Base-by-base conservation (phyloP, 768 basidiomycete genomes). In the Austroboletus eburneus region DNA sequence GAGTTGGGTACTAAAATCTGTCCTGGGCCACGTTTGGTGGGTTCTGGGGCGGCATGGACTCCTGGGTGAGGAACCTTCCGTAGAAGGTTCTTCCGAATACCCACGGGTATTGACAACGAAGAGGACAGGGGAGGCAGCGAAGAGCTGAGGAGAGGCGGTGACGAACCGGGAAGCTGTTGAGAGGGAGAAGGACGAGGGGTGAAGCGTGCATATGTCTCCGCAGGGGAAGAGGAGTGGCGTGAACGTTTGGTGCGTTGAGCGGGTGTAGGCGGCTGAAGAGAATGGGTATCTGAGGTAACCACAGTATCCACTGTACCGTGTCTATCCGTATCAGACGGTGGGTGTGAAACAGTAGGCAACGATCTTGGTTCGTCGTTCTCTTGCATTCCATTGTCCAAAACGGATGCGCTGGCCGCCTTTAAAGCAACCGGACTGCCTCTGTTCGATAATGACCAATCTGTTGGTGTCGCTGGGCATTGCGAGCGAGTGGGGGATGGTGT, bases 1-100 rank as follows among this genome's bases (percentile, higher is more conserved):
- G 80, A 79, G 55, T 80, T 76, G 4, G 79, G 78, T 8, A 71
- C 80, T 20, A 81, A 59, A n/a, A 81, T 68, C 16, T 66, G 69
- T 24, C 59, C 68, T 5, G 72, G 65, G 20, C 69, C 73, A 43
- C 62, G 52, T 29, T 59, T 59, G 35, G 55, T 51, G 49, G 41
- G 42, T 48, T 60, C 58, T 30, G 69, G 58, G 39, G 56, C 56
- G 20, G 72, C 67, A 4, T 62, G 59, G 20, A 56, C 42, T 39
- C 56, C 52, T 8, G 80, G 75, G 7, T 69, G 71, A 39, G 74
- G 73, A 23, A 81, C 72, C 57, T 72, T 78, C 35, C 78, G 74
- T 25, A 64, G 61, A 5, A 72, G 59, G 29, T 53, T 57, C 35
- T 50, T 59, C 32, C 63, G 64, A 23, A 59, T 45, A 39, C 25